Base-by-base conservation (phyloP, 179 eudicot genomes). In the Gypsophila paniculata region DNA sequence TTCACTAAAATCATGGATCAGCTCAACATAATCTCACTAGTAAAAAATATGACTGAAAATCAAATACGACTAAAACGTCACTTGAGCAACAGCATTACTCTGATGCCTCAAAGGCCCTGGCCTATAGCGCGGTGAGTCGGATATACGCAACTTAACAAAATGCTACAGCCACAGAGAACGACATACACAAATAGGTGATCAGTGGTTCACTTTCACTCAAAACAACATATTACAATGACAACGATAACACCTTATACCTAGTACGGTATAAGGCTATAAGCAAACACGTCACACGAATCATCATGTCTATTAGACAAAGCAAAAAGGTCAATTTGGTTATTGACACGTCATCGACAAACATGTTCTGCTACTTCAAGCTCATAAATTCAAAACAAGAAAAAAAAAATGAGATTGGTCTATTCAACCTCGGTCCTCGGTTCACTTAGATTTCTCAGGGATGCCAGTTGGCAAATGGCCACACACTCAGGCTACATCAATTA, bases 11-110 rank as follows among this genome's bases (percentile, higher is more conserved):
- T 18, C 55, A 55, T 23, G 14, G 12, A 32, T 60, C 13, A 48
- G 21, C 55, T 14, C 21, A 49, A 29, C 25, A 65, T 46, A 21
- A 66, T 15, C 57, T 49, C 59, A 26, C 39, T 10, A 68, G 44
- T 11, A 12, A 68, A 66, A 66, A 21, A 23, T 68, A 77, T 48
- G 61, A 14, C 51, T n/a, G 19, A 39, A 65, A 65, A 19, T 22
- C 54, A 42, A 22, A 53, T 29, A 29, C 4, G 1, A 14, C 52
- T 36, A 3, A 2, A 65, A 23, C 19, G 32, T 44, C 49, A 18
- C 22, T 36, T 62, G 38, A 22, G 1, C n/a, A 22, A 36, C 67
- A 62, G n/a, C 67, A 34, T 62, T 18, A 18, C 6, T 48, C 23
- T 11, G n/a, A 18, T 34, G 29, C 22, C 49, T 38, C 6, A 38